Conservation (phyloP, 2,329 filamentous ascomycete genomes). For the Colletotrichum gloeosporioides region DNA sequence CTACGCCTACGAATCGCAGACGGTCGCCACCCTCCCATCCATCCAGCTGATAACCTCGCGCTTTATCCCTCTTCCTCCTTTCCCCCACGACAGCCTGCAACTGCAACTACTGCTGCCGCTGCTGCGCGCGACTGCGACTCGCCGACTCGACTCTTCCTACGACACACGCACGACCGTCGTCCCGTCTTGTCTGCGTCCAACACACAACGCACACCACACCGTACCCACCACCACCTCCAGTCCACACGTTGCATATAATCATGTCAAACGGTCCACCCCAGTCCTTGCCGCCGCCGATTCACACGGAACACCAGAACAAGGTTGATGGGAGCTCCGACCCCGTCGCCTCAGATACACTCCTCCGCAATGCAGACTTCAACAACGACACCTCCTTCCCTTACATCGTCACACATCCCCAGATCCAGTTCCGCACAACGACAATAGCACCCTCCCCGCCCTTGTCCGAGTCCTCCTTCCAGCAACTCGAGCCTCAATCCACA, state of each 20-base stretch:
- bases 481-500: slow-evolving; percentile 10
- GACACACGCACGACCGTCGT: slow-evolving; percentile 17
- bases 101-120: not conserved
- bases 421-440: slow-evolving; percentile 42
- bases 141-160: slow-evolving; percentile 4
- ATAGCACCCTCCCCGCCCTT: slow-evolving; percentile 42
- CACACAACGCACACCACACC: not conserved
- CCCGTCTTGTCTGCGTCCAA: not conserved
- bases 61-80: slow-evolving; percentile 23
- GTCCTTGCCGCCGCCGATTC: slow-evolving; percentile 14
- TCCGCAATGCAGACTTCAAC: slow-evolving; percentile 19
- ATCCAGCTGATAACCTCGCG: slow-evolving; percentile 29
- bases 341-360: slow-evolving; percentile 18
- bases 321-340: slow-evolving; percentile 17
- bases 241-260: slow-evolving; percentile 18
- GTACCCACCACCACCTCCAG: slow-evolving; percentile 9
- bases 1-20: slow-evolving; percentile 15
- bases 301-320: slow-evolving; percentile 11
- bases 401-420: slow-evolving; percentile 24
- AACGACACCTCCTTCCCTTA: slow-evolving; percentile 23
- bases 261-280: slow-evolving; percentile 23
- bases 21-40: slow-evolving; percentile 20
- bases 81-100: slow-evolving; percentile 12
- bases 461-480: slow-evolving; percentile 25
- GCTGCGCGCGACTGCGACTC: not conserved